A percentile compares a stretch with the other conserved stretches of the same genome.
These are phyloP conservation scores for Podaxis sp. DNA, from an alignment of 768 basidiomycete genomes.

Conservation along the genomic window DNA sequence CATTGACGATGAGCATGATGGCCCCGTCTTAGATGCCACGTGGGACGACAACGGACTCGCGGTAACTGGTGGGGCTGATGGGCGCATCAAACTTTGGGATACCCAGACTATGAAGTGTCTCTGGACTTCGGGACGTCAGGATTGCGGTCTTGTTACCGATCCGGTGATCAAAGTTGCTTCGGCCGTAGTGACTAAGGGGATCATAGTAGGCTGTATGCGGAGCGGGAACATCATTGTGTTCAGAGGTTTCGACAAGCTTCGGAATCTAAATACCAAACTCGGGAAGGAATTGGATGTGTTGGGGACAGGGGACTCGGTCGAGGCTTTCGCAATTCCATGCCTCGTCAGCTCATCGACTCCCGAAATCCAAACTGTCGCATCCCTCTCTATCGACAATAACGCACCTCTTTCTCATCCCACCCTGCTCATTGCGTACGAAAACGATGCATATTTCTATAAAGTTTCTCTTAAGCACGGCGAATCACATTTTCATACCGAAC, in stretches of 20 bases:
- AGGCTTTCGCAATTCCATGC: slow-evolving; percentile 30
- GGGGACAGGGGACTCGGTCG: slow-evolving; percentile 17
- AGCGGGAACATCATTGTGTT: slow-evolving; percentile 60
- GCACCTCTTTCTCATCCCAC: slow-evolving; percentile 18
- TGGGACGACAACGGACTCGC: slow-evolving; percentile 42
- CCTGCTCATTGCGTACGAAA: slow-evolving; percentile 48
- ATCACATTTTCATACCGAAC: slow-evolving; percentile 26
- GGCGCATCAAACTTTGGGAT: slow-evolving; percentile 73
- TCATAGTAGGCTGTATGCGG: slow-evolving; percentile 44
- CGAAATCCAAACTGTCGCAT: slow-evolving; percentile 15
- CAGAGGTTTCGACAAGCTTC: slow-evolving; percentile 33
- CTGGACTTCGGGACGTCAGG: slow-evolving; percentile 53
- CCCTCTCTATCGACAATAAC: slow-evolving; percentile 24
- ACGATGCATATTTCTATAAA: slow-evolving; percentile 50
- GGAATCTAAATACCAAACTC: not conserved
- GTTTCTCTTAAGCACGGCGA: slow-evolving; percentile 27
- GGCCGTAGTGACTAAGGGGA: slow-evolving; percentile 31
- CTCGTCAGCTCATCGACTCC: slow-evolving; percentile 21
- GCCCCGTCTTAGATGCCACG: slow-evolving; percentile 47
- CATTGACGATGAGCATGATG: slow-evolving; percentile 61
- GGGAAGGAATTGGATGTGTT: slow-evolving; percentile 9
- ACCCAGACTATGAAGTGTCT: slow-evolving; percentile 46
- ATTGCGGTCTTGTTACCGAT: slow-evolving; percentile 35
- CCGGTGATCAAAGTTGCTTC: slow-evolving; percentile 47
- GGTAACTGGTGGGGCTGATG: slow-evolving; percentile 57